phyloP scores from a whole-genome alignment of 805 yeast species.

The Myxozyma monticola region DNA sequence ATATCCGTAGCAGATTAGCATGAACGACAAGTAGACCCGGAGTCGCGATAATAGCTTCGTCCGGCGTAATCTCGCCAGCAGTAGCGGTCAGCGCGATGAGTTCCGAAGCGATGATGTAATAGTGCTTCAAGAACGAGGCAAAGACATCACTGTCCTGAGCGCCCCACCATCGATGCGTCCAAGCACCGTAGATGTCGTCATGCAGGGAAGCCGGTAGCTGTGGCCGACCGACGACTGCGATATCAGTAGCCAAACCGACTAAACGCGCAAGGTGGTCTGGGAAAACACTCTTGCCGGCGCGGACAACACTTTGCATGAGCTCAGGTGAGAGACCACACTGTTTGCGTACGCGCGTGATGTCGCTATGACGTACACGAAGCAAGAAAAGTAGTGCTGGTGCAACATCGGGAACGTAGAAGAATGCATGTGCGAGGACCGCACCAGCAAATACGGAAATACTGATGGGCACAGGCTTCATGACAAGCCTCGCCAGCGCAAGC shows the following conservation, averaged over 20 bases:
- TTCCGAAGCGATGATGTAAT: constrained; percentile 39
- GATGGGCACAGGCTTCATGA: constrained; percentile 53
- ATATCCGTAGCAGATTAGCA: constrained; percentile 32
- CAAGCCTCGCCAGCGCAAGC: constrained; percentile 51
- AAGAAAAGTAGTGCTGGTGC: constrained; percentile 47
- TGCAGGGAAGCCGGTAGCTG: constrained; percentile 13
- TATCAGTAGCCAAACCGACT: constrained; percentile 29
- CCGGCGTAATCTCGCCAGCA: constrained; percentile 21
- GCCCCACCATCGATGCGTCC: constrained; percentile 42
- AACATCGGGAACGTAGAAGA: constrained; percentile 54
- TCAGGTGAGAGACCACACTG: constrained; percentile 8
- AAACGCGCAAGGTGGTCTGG: constrained; percentile 35
- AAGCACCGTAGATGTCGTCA: constrained; percentile 37
- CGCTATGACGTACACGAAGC: constrained; percentile 35
- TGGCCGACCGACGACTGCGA: constrained; percentile 21
- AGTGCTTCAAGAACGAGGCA: constrained; percentile 45
- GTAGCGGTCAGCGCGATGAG: constrained; percentile 31
- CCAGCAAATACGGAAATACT: constrained; percentile 67
- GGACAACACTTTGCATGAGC: not conserved
- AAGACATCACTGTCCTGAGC: constrained; percentile 41
- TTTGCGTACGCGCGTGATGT: constrained; percentile 33
- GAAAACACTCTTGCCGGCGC: constrained; percentile 16
- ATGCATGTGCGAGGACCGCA: constrained; percentile 66
- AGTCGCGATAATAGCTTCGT: constrained; percentile 30
- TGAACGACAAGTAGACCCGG: constrained; percentile 40